Evolutionary conservation across 2,329 filamentous ascomycete species (phyloP).

Genomic region (Calonectria honghensis): DNA sequence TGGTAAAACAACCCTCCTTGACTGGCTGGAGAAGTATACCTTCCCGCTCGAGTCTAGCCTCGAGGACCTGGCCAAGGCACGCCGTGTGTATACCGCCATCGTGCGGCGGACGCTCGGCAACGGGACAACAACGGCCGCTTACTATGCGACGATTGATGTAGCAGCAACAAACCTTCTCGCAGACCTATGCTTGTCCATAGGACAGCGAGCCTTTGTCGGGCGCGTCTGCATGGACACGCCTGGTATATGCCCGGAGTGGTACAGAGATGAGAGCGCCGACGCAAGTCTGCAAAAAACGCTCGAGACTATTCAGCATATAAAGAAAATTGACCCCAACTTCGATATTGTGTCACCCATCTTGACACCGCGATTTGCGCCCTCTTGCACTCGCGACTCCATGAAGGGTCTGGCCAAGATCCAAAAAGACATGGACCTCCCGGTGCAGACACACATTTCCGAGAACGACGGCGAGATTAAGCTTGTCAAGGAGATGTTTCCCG

Average conservation of each 20-base stretch:
- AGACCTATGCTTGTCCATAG: constrained; percentile 84
- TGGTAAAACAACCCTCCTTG: constrained; percentile 91
- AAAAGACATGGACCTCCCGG: constrained; percentile 76
- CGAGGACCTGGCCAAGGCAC: constrained; percentile 76
- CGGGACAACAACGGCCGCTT: constrained; percentile 95
- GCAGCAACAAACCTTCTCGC: constrained; percentile 93
- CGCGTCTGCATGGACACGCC: constrained; percentile 94
- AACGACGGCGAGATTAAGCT: constrained; percentile 84
- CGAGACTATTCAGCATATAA: constrained; percentile 79
- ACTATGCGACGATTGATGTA: constrained; percentile 94
- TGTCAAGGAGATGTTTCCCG: constrained; percentile 82
- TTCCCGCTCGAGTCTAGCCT: constrained; percentile 93
- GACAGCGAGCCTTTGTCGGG: constrained; percentile 93
- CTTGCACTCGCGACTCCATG: constrained; percentile 78
- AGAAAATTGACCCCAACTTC: constrained; percentile 77
- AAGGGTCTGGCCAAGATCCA: constrained; percentile 78
- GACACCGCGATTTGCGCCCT: constrained; percentile 82
- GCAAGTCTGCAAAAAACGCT: constrained; percentile 74
- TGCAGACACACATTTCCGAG: constrained; percentile 94
- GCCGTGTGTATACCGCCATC: constrained; percentile 84
- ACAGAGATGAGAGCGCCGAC: constrained; percentile 82
- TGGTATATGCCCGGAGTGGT: constrained; percentile 81
- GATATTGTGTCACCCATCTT: constrained; percentile 85
- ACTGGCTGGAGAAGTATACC: constrained; percentile 96
- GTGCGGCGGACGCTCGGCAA: constrained; percentile 88